A percentile compares a stretch with the other conserved stretches of the same genome.
These are phyloP conservation scores for Aspergillus leporis DNA, from an alignment of 495 filamentous ascomycete species.

Conservation along the genomic window DNA sequence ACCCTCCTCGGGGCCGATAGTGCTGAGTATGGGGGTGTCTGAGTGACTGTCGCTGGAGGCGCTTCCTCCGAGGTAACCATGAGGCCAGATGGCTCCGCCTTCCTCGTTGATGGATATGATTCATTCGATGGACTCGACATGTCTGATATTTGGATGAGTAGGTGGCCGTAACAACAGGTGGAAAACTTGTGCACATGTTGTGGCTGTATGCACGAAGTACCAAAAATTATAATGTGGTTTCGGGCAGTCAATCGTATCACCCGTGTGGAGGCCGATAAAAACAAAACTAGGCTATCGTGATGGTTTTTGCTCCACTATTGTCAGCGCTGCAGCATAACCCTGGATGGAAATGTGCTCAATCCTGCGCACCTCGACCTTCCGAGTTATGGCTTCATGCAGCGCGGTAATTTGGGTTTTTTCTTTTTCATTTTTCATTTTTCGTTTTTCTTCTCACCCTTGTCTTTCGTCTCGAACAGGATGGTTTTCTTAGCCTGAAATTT, in stretches of 20 bases:
- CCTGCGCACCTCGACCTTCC: background rate
- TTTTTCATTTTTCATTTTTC: background rate
- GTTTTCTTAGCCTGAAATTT: no score
- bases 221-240: no score
- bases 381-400: background rate
- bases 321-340: background rate
- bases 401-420: background rate
- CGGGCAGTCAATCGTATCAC: background rate
- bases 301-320: background rate
- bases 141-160: background rate
- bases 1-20: slow-evolving; percentile 17
- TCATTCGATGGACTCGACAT: background rate
- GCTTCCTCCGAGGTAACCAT: background rate
- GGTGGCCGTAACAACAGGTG: background rate
- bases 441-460: background rate
- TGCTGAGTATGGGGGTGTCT: slow-evolving; percentile 23
- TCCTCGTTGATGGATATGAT: background rate
- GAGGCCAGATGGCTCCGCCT: background rate
- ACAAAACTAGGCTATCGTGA: background rate
- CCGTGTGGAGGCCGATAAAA: background rate
- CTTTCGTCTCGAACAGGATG: no score
- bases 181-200: background rate
- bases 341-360: background rate
- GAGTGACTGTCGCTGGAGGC: background rate
- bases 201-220: background rate